Evolutionary conservation across 306 rosid genomes (phyloP).

Genomic region (Rubus idaeus): DNA sequence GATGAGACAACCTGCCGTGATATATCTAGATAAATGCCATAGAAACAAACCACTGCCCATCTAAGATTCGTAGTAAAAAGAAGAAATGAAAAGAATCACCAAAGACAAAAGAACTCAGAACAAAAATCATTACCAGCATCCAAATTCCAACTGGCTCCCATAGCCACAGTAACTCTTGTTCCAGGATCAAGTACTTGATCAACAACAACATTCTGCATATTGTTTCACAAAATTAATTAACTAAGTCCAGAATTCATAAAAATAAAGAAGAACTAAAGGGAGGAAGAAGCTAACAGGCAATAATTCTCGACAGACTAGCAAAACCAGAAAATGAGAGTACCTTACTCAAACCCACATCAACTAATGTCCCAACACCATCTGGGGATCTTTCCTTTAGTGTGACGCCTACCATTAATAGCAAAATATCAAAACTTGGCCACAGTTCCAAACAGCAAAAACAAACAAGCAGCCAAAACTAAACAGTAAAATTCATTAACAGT

Average conservation of each 20-base stretch:
- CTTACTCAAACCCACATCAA: constrained; percentile 92
- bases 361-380: constrained; percentile 51
- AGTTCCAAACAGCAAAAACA: neutral
- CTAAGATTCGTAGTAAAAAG: constrained; percentile 19
- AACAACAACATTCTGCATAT: constrained; percentile 65
- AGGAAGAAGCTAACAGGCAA: neutral
- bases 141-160: constrained; percentile 84
- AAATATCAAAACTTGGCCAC: constrained; percentile 27
- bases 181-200: constrained; percentile 81
- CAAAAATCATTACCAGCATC: constrained; percentile 55
- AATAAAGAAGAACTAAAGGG: constrained; percentile 6
- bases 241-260: neutral
- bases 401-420: constrained; percentile 58
- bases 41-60: neutral
- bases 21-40: constrained; percentile 47
- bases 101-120: constrained; percentile 13
- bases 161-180: constrained; percentile 86
- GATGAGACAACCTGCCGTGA: constrained; percentile 64
- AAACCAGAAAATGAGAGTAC: constrained; percentile 38
- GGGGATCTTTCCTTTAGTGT: constrained; percentile 60
- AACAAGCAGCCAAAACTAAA: constrained; percentile 9
- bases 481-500: neutral
- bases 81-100: constrained; percentile 10
- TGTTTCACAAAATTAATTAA: constrained; percentile 4
- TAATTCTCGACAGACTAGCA: constrained; percentile 1